A percentile compares a stretch with the other conserved stretches of the same genome.
Evolutionary conservation across 2,329 filamentous ascomycete genomes (phyloP).

Genomic region (Ophiostoma sp.): DNA sequence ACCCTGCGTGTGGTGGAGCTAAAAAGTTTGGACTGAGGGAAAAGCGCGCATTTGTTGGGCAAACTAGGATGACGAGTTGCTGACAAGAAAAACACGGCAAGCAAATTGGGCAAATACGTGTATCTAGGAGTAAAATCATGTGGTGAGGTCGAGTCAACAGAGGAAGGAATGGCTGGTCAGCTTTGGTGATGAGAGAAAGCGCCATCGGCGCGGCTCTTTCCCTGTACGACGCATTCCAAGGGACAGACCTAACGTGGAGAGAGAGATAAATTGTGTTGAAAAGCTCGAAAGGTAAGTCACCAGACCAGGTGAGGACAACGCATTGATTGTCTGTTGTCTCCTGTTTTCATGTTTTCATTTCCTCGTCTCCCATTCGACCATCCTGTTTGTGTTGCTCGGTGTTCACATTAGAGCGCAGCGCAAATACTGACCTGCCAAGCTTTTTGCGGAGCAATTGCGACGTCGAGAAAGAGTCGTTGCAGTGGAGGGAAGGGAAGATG

Average conservation of each 20-base stretch:
- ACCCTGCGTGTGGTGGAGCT: background rate
- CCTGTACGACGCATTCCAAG: background rate
- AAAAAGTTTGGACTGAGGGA: background rate
- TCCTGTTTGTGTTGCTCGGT: constrained; percentile 11
- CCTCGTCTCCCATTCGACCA: background rate
- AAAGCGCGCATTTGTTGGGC: constrained; percentile 8
- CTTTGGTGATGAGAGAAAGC: background rate
- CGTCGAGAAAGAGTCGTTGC: background rate
- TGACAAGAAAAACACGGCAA: background rate
- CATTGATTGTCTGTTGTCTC: background rate
- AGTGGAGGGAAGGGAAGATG: background rate
- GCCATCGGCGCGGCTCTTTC: background rate
- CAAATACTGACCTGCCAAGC: background rate
- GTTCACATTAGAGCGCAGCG: constrained; percentile 1
- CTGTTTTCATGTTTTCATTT: background rate
- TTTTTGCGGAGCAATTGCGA: background rate
- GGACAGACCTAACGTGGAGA: background rate
- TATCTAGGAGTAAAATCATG: background rate
- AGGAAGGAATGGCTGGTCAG: background rate
- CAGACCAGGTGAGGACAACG: background rate
- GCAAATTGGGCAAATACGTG: background rate
- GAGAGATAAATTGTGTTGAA: background rate
- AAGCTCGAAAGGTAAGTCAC: background rate
- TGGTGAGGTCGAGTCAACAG: background rate
- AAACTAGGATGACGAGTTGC: background rate